A percentile compares a stretch with the other conserved stretches of the same genome.
Conservation (phyloP, 345 rosid species). For the Eucalyptus regnans region DNA sequence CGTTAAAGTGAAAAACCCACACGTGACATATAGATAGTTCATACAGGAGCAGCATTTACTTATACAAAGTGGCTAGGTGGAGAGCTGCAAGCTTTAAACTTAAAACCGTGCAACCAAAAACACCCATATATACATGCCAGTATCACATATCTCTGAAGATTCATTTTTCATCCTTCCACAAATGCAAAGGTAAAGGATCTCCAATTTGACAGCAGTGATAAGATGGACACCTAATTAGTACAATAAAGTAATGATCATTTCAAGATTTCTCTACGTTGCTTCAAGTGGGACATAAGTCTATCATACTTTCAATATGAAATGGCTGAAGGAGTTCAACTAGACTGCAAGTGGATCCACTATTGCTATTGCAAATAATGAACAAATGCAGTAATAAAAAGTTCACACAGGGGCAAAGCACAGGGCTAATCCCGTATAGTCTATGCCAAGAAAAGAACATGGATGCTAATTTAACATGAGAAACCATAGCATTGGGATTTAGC, state of each 20-base stretch:
- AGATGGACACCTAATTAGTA: not conserved
- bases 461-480: not conserved
- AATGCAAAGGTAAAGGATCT: not conserved
- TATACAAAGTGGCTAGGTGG: not conserved
- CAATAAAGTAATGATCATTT: not conserved
- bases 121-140: not conserved
- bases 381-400: not conserved
- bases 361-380: not conserved
- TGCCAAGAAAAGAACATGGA: not conserved
- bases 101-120: not conserved
- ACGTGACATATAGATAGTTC: not conserved
- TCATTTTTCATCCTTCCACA: not conserved
- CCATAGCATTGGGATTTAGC: not conserved
- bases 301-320: not conserved
- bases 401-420: not conserved
- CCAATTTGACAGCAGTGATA: not conserved
- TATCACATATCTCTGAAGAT: not conserved
- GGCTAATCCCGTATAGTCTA: not conserved
- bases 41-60: not conserved
- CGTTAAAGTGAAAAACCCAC: not conserved
- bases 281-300: not conserved
- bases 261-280: not conserved
- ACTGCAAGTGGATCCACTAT: not conserved
- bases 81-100: not conserved
- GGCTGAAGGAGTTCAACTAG: not conserved